phyloP scores from a whole-genome alignment of 2,329 filamentous ascomycete genomes.

The Phyllosticta citriasiana region DNA sequence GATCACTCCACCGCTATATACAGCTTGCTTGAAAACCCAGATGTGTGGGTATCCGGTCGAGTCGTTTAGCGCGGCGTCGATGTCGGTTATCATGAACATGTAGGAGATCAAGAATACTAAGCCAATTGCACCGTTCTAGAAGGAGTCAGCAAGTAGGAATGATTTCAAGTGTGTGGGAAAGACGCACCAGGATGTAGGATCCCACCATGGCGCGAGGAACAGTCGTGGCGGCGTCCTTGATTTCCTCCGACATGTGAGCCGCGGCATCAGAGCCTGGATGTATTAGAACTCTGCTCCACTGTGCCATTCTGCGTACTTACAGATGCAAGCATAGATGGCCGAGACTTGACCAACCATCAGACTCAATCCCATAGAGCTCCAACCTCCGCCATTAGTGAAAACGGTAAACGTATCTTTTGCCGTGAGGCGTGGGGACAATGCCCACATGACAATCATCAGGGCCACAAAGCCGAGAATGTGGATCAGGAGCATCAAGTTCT shows the following conservation, averaged over 20 bases:
- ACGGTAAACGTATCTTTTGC: constrained; percentile 23
- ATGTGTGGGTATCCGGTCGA: constrained; percentile 4
- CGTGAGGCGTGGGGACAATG: constrained; percentile 21
- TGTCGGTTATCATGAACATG: constrained; percentile 14
- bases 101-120: constrained; percentile 13
- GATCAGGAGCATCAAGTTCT: constrained; percentile 27
- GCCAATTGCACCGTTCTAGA: constrained; percentile 11
- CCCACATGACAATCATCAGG: constrained; percentile 31
- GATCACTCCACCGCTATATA: constrained; percentile 8
- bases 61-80: constrained; percentile 1
- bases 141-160: neutral
- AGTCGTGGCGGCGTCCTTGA: constrained; percentile 10
- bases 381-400: constrained; percentile 30
- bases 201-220: constrained; percentile 13
- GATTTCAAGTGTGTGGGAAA: neutral
- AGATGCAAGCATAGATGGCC: constrained; percentile 18
- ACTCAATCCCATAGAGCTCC: constrained; percentile 28
- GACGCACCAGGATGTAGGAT: constrained; percentile 8
- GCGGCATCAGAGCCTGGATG: constrained; percentile 3
- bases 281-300: neutral
- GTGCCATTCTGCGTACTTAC: neutral
- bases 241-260: constrained; percentile 11
- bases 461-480: constrained; percentile 37
- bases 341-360: constrained; percentile 34
- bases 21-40: constrained; percentile 10